Conservation (phyloP, 306 rosid species). For the Benincasa hispida region DNA sequence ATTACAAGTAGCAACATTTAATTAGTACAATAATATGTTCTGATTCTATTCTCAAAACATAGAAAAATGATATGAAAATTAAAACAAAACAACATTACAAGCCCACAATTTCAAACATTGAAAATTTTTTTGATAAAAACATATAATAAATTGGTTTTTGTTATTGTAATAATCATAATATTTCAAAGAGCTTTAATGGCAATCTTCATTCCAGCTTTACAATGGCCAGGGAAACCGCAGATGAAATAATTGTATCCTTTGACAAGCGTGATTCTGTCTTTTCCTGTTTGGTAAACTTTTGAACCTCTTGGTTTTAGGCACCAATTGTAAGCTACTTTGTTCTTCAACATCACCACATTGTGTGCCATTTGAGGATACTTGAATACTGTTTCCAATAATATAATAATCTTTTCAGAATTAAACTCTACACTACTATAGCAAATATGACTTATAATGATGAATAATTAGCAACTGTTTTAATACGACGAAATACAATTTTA, state of each 20-base stretch:
- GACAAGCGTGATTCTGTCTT: not conserved
- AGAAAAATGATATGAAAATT: not conserved
- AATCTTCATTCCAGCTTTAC: slow-evolving; percentile 9
- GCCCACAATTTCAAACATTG: not conserved
- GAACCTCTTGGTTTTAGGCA: not conserved
- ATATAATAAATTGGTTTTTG: not conserved
- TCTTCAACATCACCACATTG: not conserved
- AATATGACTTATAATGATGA: too few relatives aligned
- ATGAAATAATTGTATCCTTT: slow-evolving; percentile 5
- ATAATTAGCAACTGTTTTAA: too few relatives aligned
- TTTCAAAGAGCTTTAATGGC: not conserved
- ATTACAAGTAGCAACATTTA: not conserved
- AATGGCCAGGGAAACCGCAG: not conserved
- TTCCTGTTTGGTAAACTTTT: slow-evolving; percentile 5
- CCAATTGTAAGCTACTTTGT: slow-evolving; percentile 1
- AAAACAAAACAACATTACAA: not conserved
- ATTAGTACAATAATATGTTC: not conserved
- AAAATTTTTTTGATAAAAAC: not conserved
- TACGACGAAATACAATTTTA: too few relatives aligned
- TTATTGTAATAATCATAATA: too few relatives aligned
- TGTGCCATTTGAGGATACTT: not conserved
- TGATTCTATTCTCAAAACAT: not conserved
- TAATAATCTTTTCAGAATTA: too few relatives aligned
- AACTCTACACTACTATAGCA: too few relatives aligned
- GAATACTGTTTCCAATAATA: not conserved